A percentile compares a stretch with the other conserved stretches of the same genome.
These are phyloP conservation scores for Trichoderma polysporum DNA, from an alignment of 2,329 filamentous ascomycete genomes.

Conservation along the genomic window DNA sequence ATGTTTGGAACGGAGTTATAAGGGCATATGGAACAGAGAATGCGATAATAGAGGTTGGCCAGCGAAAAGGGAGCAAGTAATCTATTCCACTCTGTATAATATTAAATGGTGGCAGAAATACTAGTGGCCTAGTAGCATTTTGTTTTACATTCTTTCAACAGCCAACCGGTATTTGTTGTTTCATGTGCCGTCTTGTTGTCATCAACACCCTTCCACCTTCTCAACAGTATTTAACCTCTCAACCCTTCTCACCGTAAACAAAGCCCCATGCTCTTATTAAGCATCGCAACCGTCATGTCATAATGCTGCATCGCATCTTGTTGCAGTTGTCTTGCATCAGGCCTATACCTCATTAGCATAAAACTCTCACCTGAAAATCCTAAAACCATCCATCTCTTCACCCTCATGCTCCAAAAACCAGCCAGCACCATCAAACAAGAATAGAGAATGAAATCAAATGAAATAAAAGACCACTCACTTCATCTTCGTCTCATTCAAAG, in stretches of 20 bases:
- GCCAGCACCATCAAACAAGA: not conserved
- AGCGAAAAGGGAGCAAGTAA: not conserved
- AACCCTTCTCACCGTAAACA: conserved; percentile 51
- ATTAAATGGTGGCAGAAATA: not conserved
- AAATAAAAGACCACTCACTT: conserved; percentile 27
- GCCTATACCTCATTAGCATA: conserved; percentile 21
- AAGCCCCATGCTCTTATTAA: conserved; percentile 71
- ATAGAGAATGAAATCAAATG: not conserved
- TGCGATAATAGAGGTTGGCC: conserved; percentile 4
- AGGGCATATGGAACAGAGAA: not conserved
- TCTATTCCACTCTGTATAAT: conserved; percentile 7
- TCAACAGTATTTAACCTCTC: not conserved
- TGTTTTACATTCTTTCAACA: not conserved
- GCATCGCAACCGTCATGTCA: conserved; percentile 67
- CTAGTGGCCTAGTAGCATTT: not conserved
- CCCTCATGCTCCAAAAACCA: not conserved
- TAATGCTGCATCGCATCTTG: conserved; percentile 57
- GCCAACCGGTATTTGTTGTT: not conserved
- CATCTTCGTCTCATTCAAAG: conserved; percentile 26
- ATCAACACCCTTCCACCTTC: not conserved
- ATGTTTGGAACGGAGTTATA: not conserved
- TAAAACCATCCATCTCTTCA: not conserved
- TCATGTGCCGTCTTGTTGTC: not conserved
- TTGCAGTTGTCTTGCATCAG: conserved; percentile 25
- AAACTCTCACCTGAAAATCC: not conserved